These are phyloP conservation scores for Geranium incanum DNA, from an alignment of 441 rosid genomes.

Conservation along the genomic window DNA sequence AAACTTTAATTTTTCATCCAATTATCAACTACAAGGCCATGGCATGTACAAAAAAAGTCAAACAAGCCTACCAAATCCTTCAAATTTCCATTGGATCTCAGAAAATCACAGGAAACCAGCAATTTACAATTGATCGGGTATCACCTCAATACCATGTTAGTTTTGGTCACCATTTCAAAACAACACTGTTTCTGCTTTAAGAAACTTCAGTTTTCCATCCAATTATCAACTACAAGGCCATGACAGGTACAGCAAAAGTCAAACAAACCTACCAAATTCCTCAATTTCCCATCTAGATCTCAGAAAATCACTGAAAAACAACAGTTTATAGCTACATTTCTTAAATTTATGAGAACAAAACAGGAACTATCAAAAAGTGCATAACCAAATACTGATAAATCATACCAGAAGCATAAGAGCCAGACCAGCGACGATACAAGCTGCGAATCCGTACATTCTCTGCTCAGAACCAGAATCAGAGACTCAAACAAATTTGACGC, in stretches of 20 bases:
- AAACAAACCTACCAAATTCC: neutral
- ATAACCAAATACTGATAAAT: neutral
- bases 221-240: neutral
- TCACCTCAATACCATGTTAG: too few relatives aligned
- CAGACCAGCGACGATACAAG: constrained; percentile 53
- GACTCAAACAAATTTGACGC: constrained; percentile 8
- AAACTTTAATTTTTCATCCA: too few relatives aligned
- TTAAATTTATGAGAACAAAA: neutral
- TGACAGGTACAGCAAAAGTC: neutral
- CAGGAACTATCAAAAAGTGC: neutral
- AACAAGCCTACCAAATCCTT: neutral
- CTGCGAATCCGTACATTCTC: constrained; percentile 68
- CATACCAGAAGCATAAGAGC: constrained; percentile 66
- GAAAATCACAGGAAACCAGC: neutral
- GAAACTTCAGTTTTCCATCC: neutral
- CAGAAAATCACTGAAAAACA: neutral
- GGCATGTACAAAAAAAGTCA: neutral
- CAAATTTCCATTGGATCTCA: neutral
- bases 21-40: too few relatives aligned
- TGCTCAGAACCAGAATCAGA: constrained; percentile 25
- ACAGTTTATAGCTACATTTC: neutral
- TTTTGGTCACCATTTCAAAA: neutral
- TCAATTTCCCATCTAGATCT: neutral
- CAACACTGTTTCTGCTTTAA: neutral
- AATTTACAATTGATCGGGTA: too few relatives aligned